Base-by-base conservation (phyloP, 78 protist species). In the Speleostelium caveatum region DNA sequence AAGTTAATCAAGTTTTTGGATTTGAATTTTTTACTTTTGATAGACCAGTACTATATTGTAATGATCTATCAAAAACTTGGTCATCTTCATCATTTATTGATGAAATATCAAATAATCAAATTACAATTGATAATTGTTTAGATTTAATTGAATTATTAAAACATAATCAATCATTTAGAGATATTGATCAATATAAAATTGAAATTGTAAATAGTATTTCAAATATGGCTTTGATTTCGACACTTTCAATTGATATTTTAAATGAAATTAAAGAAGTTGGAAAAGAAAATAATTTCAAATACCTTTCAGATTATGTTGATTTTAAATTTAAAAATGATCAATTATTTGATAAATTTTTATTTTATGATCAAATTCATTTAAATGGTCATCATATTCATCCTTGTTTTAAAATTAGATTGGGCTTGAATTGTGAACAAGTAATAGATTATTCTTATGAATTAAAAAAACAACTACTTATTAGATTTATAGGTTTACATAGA, bases 331-430 rank as follows among this genome's bases (percentile, higher is more conserved):
- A 53, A 51, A 53, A 45, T 8, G 2, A 71, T 32, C 30, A 1
- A 51, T 1, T 16, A 24, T 69, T 51, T 71, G 77, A 71, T 28
- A 71, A 71, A 28, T 71, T 71, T 32, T 49, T 71, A 51, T 71
- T 71, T 49, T 71, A 71, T 71, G 77, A 71, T 33, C 77, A 71
- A 71, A 28, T 71, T 51, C 77, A 71, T 71, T 3, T 71, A 6
- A 32, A 4, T 71, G 77, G 77, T 51, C 77, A 71, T 71, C 77
- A 71, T 49, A 71, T 71, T 26, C 77, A 71, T 71, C 77, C 77
- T 51, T 32, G 77, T 71, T 71, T 53, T 49, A 71, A 71, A 51
- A 7, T 51, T 7, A 42, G 77, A 33, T 71, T 42, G 60, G 75
- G 75, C 22, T 67, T 71, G 21, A 28, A 39, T 21, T 8, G 33